Evolutionary conservation across 2,329 filamentous ascomycete genomes (phyloP), one percentile per base, ranked within the genome.

Genomic region (Lasiodiplodia sp.): DNA sequence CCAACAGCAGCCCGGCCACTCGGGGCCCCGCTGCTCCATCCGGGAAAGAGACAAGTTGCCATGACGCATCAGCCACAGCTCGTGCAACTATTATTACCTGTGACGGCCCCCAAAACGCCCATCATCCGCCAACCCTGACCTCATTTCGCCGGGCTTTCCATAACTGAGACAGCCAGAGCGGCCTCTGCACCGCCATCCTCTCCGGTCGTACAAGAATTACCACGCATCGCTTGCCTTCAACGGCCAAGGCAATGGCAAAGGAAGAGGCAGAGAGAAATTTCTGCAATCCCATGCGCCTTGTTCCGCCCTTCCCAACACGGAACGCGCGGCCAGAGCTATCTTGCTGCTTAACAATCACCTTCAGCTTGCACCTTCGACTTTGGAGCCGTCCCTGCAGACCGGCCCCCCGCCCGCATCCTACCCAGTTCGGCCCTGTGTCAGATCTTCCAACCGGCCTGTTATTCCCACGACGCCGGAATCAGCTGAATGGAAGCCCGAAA

Each of bases 101-200:
- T 55, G 47, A 52, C 51, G 47, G 47, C 62, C 51, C 62, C 47
- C 28, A 65, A 65, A 40, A 14, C 51, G 49, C 62, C 60, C 47
- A 28, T 65, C 62, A 65, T 55, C 62, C 49, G 47, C 31, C 44
- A 4, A 31, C 12, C 53, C 34, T 34, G 56, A 12, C 23, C 37
- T 40, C 28, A 12, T 25, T 44, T 21, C 16, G 6, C 23, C 4
- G 31, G 31, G 31, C 31, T 34, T 34, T 34, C 31, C 31, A 34
- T 34, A 7, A 4, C 57, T 14, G 37, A 34, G 2, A 25, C 60
- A 51, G 8, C 18, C 16, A 14, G 2, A 6, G 4, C 16, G 11
- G 23, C 38, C 57, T 25, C 57, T 44, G 47, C 60, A 14, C 47
- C 47, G 49, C 28, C 21, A 7, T 31, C 49, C 8, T 5, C 47